A percentile compares a stretch with the other conserved stretches of the same genome.
phyloP scores from a whole-genome alignment of 257 asterid genomes.

The Ocimum tenuiflorum region DNA sequence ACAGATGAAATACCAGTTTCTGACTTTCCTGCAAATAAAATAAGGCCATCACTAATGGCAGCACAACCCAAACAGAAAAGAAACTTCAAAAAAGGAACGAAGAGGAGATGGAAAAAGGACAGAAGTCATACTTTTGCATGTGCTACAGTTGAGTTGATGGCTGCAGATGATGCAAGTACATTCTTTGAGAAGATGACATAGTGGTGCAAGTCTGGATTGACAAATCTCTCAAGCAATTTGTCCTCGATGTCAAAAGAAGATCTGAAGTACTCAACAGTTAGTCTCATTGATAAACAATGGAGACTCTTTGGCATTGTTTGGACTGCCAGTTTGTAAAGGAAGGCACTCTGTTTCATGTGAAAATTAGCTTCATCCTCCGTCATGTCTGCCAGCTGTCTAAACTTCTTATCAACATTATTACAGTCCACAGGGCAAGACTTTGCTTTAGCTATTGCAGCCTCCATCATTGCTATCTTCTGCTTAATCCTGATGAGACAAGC shows the following conservation, averaged over 20 bases:
- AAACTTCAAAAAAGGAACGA: background rate
- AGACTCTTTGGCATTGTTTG: constrained; percentile 97
- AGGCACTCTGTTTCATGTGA: constrained; percentile 96
- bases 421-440: constrained; percentile 79
- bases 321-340: constrained; percentile 90
- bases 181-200: constrained; percentile 77
- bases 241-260: constrained; percentile 49
- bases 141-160: constrained; percentile 72
- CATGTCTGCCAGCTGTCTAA: constrained; percentile 84
- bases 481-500: constrained; percentile 44
- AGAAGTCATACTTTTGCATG: constrained; percentile 60
- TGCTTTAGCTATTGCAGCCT: constrained; percentile 61
- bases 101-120: constrained; percentile 11
- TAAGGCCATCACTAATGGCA: constrained; percentile 18
- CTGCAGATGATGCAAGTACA: constrained; percentile 79
- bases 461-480: constrained; percentile 64
- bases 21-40: constrained; percentile 63
- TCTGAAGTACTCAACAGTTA: constrained; percentile 86
- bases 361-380: constrained; percentile 95
- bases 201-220: constrained; percentile 69
- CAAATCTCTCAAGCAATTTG: constrained; percentile 41
- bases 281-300: constrained; percentile 88
- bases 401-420: constrained; percentile 89
- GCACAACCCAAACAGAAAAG: constrained; percentile 2
- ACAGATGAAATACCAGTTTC: constrained; percentile 76